phyloP scores from a whole-genome alignment of 352 stramenopile species.

The Phytopythium chamaehyphon region DNA sequence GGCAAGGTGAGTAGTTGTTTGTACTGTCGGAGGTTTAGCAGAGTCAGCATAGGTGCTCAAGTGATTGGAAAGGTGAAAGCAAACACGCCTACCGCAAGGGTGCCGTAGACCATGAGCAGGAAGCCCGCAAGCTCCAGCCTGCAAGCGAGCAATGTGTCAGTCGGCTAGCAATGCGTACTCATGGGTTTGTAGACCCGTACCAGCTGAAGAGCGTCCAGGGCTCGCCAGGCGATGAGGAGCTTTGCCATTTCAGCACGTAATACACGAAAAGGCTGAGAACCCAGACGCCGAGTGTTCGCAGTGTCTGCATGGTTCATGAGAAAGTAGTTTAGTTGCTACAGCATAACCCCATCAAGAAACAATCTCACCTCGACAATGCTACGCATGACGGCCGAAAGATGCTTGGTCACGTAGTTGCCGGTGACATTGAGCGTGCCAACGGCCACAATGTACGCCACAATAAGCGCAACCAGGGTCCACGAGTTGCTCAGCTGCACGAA shows the following conservation, averaged over 20 bases:
- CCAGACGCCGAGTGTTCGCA: conserved; percentile 77
- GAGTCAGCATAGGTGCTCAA: no score
- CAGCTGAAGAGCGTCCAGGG: conserved; percentile 71
- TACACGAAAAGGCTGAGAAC: conserved; percentile 72
- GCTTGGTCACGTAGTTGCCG: conserved; percentile 84
- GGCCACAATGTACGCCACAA: conserved; percentile 59
- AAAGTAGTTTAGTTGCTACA: background rate
- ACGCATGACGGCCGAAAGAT: conserved; percentile 78
- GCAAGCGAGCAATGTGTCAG: conserved; percentile 5
- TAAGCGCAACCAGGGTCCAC: conserved; percentile 43
- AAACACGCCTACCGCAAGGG: conserved; percentile 63
- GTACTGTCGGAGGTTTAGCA: conserved; percentile 64
- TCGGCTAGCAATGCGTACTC: no score
- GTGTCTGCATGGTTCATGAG: conserved; percentile 38
- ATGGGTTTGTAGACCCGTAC: conserved; percentile 18
- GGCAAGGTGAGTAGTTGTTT: conserved; percentile 74
- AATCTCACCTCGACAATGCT: conserved; percentile 73
- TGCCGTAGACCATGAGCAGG: conserved; percentile 77
- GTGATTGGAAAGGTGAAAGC: no score
- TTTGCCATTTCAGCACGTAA: conserved; percentile 74
- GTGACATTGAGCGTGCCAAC: conserved; percentile 82
- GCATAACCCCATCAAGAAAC: conserved; percentile 1
- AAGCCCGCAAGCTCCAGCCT: conserved; percentile 75
- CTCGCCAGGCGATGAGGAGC: conserved; percentile 51
- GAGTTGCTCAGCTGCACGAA: conserved; percentile 75